Evolutionary conservation across 306 rosid species (phyloP).

Genomic region (Prunus dulcis): DNA sequence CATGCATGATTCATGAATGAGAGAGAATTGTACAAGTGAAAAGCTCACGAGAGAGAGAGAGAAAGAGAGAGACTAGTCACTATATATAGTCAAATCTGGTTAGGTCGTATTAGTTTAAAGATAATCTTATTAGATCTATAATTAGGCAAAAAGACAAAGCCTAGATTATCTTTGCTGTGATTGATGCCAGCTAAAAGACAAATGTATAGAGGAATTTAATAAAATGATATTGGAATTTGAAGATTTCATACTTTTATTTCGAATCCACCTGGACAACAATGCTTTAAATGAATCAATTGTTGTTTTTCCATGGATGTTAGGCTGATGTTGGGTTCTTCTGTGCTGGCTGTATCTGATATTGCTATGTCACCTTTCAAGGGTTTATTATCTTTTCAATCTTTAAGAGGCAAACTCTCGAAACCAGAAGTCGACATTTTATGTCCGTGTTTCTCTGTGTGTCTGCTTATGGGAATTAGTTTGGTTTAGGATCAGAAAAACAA

Average conservation of each 20-base stretch:
- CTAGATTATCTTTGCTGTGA: slow-evolving; percentile 18
- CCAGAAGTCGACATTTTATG: background rate
- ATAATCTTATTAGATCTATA: slow-evolving; percentile 25
- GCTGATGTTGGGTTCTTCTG: background rate
- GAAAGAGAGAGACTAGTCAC: background rate
- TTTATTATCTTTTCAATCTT: background rate
- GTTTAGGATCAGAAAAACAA: too few species aligned
- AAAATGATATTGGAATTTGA: background rate
- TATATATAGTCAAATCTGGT: slow-evolving; percentile 23
- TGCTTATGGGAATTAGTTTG: too few species aligned
- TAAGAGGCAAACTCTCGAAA: background rate
- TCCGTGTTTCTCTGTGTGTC: background rate
- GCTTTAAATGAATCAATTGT: background rate
- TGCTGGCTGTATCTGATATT: background rate
- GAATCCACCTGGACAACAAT: slow-evolving; percentile 5
- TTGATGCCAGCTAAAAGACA: slow-evolving; percentile 22
- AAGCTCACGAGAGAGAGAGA: slow-evolving; percentile 18
- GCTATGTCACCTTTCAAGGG: background rate
- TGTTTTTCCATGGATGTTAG: background rate
- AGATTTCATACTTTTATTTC: background rate
- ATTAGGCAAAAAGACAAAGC: slow-evolving; percentile 38
- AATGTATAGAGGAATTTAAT: background rate
- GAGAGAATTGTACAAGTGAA: slow-evolving; percentile 10
- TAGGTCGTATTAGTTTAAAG: slow-evolving; percentile 22
- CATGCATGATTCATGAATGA: slow-evolving; percentile 7